Conservation (phyloP, 1,284 basidiomycete genomes). For the Pseudozyma tsukubaensis region DNA sequence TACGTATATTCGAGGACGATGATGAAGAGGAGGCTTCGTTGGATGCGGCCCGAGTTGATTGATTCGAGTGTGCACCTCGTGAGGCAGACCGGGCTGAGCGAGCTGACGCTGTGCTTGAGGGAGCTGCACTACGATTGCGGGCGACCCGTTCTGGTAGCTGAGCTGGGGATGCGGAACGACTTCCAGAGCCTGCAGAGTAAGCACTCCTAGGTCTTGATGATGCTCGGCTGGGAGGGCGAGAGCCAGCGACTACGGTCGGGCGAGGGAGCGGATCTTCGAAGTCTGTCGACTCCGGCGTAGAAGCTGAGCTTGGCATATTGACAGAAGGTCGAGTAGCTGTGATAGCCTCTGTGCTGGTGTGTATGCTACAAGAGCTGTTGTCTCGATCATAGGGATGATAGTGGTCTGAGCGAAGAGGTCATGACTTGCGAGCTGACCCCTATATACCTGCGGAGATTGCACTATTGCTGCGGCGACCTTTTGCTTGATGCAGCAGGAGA, state of each 20-base stretch:
- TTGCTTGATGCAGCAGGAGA: neutral
- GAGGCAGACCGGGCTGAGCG: neutral
- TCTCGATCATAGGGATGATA: no score
- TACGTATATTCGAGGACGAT: no score
- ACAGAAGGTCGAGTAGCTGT: neutral
- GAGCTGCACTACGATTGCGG: neutral
- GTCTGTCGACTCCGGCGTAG: neutral
- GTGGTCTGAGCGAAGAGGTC: no score
- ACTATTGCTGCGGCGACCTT: no score
- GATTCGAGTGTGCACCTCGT: neutral
- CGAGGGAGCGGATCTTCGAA: constrained; percentile 28
- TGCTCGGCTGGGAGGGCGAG: constrained; percentile 24
- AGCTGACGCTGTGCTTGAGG: neutral
- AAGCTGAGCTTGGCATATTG: constrained; percentile 9
- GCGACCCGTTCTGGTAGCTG: neutral
- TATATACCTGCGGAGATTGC: no score
- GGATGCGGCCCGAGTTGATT: constrained; percentile 4
- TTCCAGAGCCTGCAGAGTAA: constrained; percentile 13
- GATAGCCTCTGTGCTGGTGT: no score
- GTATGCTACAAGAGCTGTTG: no score
- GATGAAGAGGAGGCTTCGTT: constrained; percentile 8
- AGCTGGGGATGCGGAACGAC: constrained; percentile 24
- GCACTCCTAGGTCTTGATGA: constrained; percentile 22
- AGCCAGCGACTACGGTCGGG: constrained; percentile 32
- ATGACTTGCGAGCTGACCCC: no score